Evolutionary conservation across 2,329 filamentous ascomycete species (phyloP).

Genomic region (Diaporthe longicolla): DNA sequence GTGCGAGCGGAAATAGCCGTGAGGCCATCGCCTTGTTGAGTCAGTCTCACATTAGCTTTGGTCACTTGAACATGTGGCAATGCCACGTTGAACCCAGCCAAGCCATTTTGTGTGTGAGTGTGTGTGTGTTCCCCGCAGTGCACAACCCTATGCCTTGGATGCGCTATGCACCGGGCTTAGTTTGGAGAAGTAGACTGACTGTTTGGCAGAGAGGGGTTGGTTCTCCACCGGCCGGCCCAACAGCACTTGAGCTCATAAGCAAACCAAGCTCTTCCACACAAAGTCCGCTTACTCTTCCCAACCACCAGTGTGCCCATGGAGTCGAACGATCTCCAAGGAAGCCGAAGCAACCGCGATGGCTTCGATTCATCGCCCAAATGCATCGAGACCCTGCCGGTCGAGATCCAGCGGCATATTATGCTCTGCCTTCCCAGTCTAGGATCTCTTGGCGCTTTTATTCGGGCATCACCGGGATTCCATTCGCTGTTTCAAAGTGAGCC

Average conservation of each 20-base stretch:
- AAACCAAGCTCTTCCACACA: not conserved
- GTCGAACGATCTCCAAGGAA: not conserved
- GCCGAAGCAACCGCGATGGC: not conserved
- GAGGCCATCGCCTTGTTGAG: not conserved
- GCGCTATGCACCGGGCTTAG: not conserved
- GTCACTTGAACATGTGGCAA: not conserved
- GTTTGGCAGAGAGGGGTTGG: not conserved
- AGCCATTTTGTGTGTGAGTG: not conserved
- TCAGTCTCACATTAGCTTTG: slow-evolving; percentile 17
- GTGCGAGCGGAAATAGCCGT: not conserved
- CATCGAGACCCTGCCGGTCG: slow-evolving; percentile 17
- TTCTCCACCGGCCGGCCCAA: not conserved
- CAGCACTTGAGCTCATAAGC: not conserved
- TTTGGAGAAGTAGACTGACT: slow-evolving; percentile 1
- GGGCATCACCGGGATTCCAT: not conserved
- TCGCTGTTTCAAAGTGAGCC: not conserved
- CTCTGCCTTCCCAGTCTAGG: slow-evolving; percentile 4
- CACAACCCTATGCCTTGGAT: not conserved
- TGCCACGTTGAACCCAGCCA: slow-evolving; percentile 7
- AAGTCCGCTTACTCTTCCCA: not conserved
- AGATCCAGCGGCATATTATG: slow-evolving; percentile 25
- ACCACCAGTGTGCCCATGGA: not conserved
- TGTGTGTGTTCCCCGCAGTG: slow-evolving; percentile 23
- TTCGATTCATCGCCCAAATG: not conserved
- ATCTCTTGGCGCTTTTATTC: slow-evolving; percentile 10